Evolutionary conservation across 1,284 basidiomycete species (phyloP).

Genomic region (Mycena sp.): DNA sequence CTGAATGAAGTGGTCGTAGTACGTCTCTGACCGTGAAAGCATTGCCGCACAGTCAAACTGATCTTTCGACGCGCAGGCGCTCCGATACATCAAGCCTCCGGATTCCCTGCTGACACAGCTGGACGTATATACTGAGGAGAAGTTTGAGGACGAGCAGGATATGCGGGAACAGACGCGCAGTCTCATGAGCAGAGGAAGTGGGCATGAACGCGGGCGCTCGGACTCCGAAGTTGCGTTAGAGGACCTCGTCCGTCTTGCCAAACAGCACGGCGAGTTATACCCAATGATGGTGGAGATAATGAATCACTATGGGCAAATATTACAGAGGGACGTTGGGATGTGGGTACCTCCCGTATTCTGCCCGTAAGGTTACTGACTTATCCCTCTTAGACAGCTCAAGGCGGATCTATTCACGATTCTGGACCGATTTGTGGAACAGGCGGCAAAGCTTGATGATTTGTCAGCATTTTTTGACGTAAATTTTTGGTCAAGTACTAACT

Average conservation of each 20-base stretch:
- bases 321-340: constrained; percentile 71
- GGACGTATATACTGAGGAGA: constrained; percentile 86
- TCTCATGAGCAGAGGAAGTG: constrained; percentile 48
- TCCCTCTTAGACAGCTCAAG: constrained; percentile 65
- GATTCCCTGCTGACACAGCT: constrained; percentile 80
- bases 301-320: constrained; percentile 60
- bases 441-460: constrained; percentile 67
- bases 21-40: constrained; percentile 42
- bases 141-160: constrained; percentile 89
- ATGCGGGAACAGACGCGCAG: constrained; percentile 69
- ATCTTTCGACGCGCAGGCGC: constrained; percentile 54
- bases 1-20: constrained; percentile 87
- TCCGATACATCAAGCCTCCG: constrained; percentile 81
- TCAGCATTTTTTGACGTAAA: constrained; percentile 43
- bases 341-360: constrained; percentile 46
- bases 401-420: constrained; percentile 68
- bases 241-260: constrained; percentile 64
- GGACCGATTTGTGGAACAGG: constrained; percentile 76
- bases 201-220: constrained; percentile 50
- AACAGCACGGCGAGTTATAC: constrained; percentile 65
- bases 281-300: constrained; percentile 64
- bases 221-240: constrained; percentile 63
- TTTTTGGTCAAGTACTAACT: not conserved
- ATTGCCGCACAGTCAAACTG: not conserved
- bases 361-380: constrained; percentile 7